Base-by-base conservation (phyloP, 179 eudicot species). In the Camellia oleifera region DNA sequence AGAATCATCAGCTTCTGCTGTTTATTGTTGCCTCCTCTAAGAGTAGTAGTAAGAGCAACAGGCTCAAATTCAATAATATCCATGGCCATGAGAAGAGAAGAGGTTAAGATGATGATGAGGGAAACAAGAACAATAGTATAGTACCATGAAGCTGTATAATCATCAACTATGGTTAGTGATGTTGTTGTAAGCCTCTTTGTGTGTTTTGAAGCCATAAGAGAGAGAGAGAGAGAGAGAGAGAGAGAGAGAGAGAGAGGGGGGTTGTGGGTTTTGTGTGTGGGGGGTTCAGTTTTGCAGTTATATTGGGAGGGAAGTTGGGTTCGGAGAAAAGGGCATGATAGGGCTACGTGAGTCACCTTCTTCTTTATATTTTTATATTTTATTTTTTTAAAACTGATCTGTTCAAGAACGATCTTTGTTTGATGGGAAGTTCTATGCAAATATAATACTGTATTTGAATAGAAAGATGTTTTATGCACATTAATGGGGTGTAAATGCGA, bases 181-280 rank as follows among this genome's bases (percentile, higher is more conserved):
- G 62, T 56, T 45, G 32, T 67, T 17, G 52, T 50, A 32, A 65
- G 57, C 44, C 10, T 74, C 64, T 5, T 75, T 8, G 11, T 2
- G 45, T 10, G 7, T 18, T 44, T 69, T 46, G 58, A 53, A 8
- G 70, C 57, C 69, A 42, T 73, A 68, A 75, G 68, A 75, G 66
- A 76, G 69, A 75, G 78, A 76, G 77, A 74, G 77, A 74, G 77
- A 68, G 50, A 17, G 15, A 57, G 53, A 20, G 23, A 20, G 23
- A 20, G 23, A 20, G 23, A 20, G 23, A 20, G 23, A 20, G 23
- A 20, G 23, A 20, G 23, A 20, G 23, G 23, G n/a, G 17, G 18
- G 52, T 48, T 48, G 3, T 48, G 60, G 7, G 5, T 26, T 26
- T 26, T 26, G 32, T 7, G 11, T 23, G 62, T 50, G n/a, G 14